These are phyloP conservation scores for Cryphonectria radicalis DNA, from an alignment of 2,329 filamentous ascomycete genomes.

Conservation along the genomic window DNA sequence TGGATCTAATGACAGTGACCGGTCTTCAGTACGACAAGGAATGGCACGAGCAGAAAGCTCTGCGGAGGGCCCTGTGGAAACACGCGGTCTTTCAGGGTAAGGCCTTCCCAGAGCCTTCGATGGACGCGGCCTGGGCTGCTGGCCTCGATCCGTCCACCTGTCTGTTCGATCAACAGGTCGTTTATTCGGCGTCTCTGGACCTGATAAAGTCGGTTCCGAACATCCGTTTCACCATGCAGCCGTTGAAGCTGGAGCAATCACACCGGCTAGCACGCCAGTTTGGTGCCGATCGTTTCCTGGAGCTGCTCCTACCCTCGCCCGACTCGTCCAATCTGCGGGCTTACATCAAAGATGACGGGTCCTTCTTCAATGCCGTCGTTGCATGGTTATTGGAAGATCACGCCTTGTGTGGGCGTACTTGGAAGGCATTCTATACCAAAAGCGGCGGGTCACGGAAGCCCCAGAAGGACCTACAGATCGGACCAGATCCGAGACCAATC, in stretches of 20 bases:
- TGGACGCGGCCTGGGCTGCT: constrained; percentile 50
- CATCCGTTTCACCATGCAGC: constrained; percentile 50
- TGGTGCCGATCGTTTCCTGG: constrained; percentile 62
- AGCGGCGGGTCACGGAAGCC: constrained; percentile 44
- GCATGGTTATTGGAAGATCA: constrained; percentile 49
- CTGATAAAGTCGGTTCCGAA: constrained; percentile 46
- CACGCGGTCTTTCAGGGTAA: constrained; percentile 49
- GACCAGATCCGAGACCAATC: constrained; percentile 37
- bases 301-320: constrained; percentile 55
- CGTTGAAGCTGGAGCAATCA: constrained; percentile 52
- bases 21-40: constrained; percentile 42
- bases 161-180: constrained; percentile 38
- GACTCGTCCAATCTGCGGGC: constrained; percentile 37
- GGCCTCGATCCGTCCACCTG: constrained; percentile 43
- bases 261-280: constrained; percentile 60
- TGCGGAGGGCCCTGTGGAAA: constrained; percentile 47
- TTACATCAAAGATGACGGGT: constrained; percentile 39
- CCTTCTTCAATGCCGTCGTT: constrained; percentile 41
- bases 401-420: constrained; percentile 50
- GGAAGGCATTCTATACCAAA: constrained; percentile 53
- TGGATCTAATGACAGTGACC: constrained; percentile 43
- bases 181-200: constrained; percentile 48
- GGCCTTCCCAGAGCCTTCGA: constrained; percentile 51
- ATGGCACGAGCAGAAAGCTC: constrained; percentile 49
- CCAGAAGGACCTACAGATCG: constrained; percentile 39